A percentile compares a stretch with the other conserved stretches of the same genome.
These are phyloP conservation scores for Hypoxylon fuscum DNA, from an alignment of 495 filamentous ascomycete genomes.

Conservation along the genomic window DNA sequence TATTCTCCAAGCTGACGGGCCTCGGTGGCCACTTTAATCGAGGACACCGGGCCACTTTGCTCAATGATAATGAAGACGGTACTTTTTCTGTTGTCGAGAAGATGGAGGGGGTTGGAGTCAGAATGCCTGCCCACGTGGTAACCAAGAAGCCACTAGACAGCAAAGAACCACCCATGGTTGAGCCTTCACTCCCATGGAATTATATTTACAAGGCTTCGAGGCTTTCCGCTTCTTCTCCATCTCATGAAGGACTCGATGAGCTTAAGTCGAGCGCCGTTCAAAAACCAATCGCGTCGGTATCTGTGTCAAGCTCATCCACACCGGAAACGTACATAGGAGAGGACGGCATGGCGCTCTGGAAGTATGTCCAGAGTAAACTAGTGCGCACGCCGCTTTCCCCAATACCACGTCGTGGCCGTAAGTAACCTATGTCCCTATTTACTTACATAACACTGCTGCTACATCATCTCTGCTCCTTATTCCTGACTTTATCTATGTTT, in stretches of 20 bases:
- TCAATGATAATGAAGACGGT: slow-evolving; percentile 52
- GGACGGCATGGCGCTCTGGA: slow-evolving; percentile 12
- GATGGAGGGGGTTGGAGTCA: slow-evolving; percentile 4
- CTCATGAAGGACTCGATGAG: not conserved
- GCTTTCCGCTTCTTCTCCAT: not conserved
- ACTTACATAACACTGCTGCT: too few relatives aligned
- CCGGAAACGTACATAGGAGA: not conserved
- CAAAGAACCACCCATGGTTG: slow-evolving; percentile 9
- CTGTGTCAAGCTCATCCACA: not conserved
- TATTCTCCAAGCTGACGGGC: slow-evolving; percentile 28
- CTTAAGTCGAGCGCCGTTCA: too few relatives aligned
- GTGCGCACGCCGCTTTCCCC: slow-evolving; percentile 7
- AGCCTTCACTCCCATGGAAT: not conserved
- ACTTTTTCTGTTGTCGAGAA: slow-evolving; percentile 41
- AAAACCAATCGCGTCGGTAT: not conserved
- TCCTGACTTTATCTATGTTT: not conserved
- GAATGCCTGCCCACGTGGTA: slow-evolving; percentile 14
- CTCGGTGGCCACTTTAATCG: slow-evolving; percentile 40
- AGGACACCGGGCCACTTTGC: slow-evolving; percentile 30
- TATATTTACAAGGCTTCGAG: not conserved
- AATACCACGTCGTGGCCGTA: slow-evolving; percentile 10
- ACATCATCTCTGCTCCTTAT: not conserved
- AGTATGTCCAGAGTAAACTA: slow-evolving; percentile 19
- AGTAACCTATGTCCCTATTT: slow-evolving; percentile 13
- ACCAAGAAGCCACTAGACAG: slow-evolving; percentile 13